Evolutionary conservation across 164 flowering plant species (phyloP).

Genomic region (Euptelea pleiosperma): DNA sequence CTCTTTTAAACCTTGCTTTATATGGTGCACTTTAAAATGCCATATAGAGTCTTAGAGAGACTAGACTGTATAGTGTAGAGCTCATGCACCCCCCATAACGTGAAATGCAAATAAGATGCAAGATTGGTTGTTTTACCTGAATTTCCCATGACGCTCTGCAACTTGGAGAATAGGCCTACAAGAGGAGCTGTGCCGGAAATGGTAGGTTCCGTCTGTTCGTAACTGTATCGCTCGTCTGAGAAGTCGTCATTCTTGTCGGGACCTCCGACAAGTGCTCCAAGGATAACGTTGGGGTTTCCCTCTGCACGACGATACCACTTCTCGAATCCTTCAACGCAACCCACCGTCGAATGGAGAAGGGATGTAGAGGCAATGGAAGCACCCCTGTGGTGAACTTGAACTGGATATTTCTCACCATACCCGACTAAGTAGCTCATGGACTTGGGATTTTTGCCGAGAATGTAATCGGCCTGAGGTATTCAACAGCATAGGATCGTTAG

Average conservation of each 20-base stretch:
- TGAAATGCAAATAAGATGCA: not conserved
- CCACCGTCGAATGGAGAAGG: conserved; percentile 29
- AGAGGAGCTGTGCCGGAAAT: conserved; percentile 65
- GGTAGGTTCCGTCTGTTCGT: conserved; percentile 79
- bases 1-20: too few species aligned
- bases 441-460: conserved; percentile 83
- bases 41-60: too few species aligned
- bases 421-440: conserved; percentile 82
- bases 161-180: conserved; percentile 72
- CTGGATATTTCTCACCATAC: conserved; percentile 58
- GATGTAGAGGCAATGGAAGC: conserved; percentile 60
- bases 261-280: conserved; percentile 88
- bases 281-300: conserved; percentile 63
- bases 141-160: conserved; percentile 28
- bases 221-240: conserved; percentile 53
- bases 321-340: conserved; percentile 76
- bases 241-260: conserved; percentile 65
- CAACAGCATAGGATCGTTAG: too few species aligned
- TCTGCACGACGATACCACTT: conserved; percentile 50
- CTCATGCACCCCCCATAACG: too few species aligned
- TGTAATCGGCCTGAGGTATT: conserved; percentile 66
- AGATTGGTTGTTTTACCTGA: conserved; percentile 18
- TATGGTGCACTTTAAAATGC: too few species aligned
- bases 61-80: too few species aligned
- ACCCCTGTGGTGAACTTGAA: conserved; percentile 75